Base-by-base conservation (phyloP, 805 yeast genomes). In the Starmerella floricola region DNA sequence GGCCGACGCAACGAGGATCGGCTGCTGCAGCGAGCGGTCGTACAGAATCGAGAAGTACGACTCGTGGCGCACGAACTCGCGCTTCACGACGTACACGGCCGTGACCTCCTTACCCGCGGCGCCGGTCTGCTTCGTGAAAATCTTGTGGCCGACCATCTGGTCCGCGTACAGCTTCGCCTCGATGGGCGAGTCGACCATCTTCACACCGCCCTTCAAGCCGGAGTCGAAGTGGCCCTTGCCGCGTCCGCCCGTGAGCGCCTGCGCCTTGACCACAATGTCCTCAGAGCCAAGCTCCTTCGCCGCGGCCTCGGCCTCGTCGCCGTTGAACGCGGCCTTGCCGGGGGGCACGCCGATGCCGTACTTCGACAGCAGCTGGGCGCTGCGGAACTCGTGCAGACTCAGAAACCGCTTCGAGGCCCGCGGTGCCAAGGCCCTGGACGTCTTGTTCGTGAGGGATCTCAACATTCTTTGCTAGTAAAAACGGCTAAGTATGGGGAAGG, bases 191-290 rank as follows among this genome's bases (percentile, higher is more conserved):
- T 78, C 70, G 55, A 84, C 83, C 66, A 91, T 72, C 68, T 85
- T 81, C 58, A 91, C 95, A 71, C 98, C 99, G 39, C 96, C 94
- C 69, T 88, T 78, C 62, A 84, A 76, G 40, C 98, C 98, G 57
- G 78, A 78, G 68, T 87, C 95, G 54, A 91, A 87, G 66, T 84
- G 87, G 51, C 99, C 99, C 67, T 91, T 91, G 68, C 99, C 99
- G 68, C 99, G 79, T 61, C 99, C 99, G 68, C 99, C 99, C 46
- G 99, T 87, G 59, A 91, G 74, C 37, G 95, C 96, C 70, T 91
- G 99, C 48, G 98, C 98, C 72, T 91, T 91, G 64, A 91, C 73
- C 50, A 91, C 99, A 65, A 91, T 70, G 57, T 82, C 93, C 58
- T 78, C 77, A 52, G 82, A 72, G 55, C 56, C 57, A 59, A 91